phyloP scores from a whole-genome alignment of 129 eudicot genomes.

The Escallonia rubra region DNA sequence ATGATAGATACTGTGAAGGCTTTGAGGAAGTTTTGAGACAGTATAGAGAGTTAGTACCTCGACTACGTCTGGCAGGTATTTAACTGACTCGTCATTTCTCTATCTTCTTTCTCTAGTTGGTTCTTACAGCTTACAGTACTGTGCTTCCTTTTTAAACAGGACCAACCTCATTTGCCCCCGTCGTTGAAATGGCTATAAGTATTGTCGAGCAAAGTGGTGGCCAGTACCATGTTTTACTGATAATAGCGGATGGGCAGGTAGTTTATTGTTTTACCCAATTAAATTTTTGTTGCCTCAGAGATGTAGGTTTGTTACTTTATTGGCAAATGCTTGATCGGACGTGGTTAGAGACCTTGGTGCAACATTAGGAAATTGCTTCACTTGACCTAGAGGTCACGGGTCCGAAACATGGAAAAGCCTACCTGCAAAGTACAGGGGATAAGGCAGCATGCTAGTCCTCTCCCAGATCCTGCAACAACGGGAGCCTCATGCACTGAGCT shows the following conservation, averaged over 20 bases:
- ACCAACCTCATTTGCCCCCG: constrained; percentile 92
- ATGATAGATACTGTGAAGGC: constrained; percentile 78
- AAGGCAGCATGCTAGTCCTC: too few species aligned
- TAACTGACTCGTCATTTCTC: background rate
- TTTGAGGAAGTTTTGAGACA: constrained; percentile 84
- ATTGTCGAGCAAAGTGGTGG: constrained; percentile 98
- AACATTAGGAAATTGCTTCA: too few species aligned
- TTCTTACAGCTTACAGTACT: background rate
- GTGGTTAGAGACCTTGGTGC: too few species aligned
- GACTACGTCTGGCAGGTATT: constrained; percentile 88
- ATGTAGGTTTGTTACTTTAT: too few species aligned
- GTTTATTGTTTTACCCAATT: too few species aligned
- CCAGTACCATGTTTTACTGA: constrained; percentile 88
- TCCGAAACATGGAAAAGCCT: too few species aligned
- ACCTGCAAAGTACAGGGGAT: too few species aligned
- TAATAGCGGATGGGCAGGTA: constrained; percentile 98
- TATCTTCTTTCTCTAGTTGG: constrained; percentile 11
- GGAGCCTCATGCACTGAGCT: too few species aligned
- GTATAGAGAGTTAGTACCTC: constrained; percentile 85
- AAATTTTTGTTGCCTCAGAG: too few species aligned
- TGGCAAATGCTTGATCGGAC: background rate
- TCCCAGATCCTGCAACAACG: too few species aligned
- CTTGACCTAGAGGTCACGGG: too few species aligned
- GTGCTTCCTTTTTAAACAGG: constrained; percentile 31
- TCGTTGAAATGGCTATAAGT: constrained; percentile 88